Percentiles rank a stretch among this genome's conserved stretches.
Evolutionary conservation across 2,329 filamentous ascomycete genomes (phyloP).

Genomic region (Chrysosporium keratinophilum): DNA sequence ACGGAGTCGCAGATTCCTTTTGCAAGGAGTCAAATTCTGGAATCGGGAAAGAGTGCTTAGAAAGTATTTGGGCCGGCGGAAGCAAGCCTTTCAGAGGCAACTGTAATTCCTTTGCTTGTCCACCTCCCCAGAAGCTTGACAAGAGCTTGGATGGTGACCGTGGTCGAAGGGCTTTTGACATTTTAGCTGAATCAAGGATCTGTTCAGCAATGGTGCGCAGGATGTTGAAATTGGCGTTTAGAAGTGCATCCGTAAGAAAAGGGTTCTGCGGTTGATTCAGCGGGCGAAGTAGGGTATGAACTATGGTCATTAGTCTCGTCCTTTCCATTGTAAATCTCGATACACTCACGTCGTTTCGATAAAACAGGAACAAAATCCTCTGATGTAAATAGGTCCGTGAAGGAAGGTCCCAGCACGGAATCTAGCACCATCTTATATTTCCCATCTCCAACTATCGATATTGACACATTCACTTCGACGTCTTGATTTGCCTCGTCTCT

Average conservation of each 20-base stretch:
- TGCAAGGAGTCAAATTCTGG: conserved; percentile 22
- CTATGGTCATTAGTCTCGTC: conserved; percentile 32
- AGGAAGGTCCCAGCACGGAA: conserved; percentile 60
- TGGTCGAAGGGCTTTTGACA: conserved; percentile 54
- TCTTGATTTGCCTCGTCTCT: conserved; percentile 25
- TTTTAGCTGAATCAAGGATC: conserved; percentile 52
- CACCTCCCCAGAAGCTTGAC: conserved; percentile 65
- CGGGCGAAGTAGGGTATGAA: conserved; percentile 60
- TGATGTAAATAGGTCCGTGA: conserved; percentile 60
- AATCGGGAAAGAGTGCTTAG: conserved; percentile 36
- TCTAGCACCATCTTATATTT: conserved; percentile 48
- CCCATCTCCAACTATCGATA: conserved; percentile 56
- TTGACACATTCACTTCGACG: conserved; percentile 51
- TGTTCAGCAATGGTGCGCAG: conserved; percentile 58
- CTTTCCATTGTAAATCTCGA: conserved; percentile 11
- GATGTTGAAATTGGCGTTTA: conserved; percentile 68
- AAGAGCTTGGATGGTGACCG: conserved; percentile 86
- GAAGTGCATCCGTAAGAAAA: conserved; percentile 49
- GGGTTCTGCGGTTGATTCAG: conserved; percentile 53
- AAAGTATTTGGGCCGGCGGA: conserved; percentile 29
- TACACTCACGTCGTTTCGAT: conserved; percentile 56
- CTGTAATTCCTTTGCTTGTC: conserved; percentile 30
- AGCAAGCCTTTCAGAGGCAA: conserved; percentile 28
- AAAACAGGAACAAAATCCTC: conserved; percentile 66
- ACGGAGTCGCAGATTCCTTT: conserved; percentile 18